These are phyloP conservation scores for Backusella australiensis DNA, from an alignment of 192 early-diverging fungal species.

Conservation along the genomic window DNA sequence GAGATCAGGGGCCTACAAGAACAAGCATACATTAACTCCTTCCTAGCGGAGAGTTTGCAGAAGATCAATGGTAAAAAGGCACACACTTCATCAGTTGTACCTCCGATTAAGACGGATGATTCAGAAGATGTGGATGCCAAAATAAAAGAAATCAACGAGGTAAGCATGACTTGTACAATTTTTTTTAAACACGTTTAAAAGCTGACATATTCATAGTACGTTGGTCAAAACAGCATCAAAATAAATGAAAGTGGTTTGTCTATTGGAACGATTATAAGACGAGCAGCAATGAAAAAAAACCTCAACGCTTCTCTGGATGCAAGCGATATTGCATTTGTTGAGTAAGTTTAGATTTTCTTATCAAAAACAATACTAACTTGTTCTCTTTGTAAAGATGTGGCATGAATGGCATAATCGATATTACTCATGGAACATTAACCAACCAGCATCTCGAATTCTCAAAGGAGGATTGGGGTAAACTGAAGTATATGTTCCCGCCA, in stretches of 20 bases:
- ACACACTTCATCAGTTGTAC: too few species aligned
- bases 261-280: not conserved
- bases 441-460: not conserved
- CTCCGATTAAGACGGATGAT: too few species aligned
- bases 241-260: not conserved
- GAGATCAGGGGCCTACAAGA: too few species aligned
- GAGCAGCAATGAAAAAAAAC: not conserved
- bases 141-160: not conserved
- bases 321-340: not conserved
- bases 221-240: not conserved
- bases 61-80: too few species aligned
- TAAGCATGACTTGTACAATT: not conserved
- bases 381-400: too few species aligned
- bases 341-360: not conserved
- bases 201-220: not conserved
- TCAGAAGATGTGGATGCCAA: not conserved
- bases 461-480: not conserved
- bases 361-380: too few species aligned
- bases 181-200: not conserved
- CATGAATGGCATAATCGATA: too few species aligned
- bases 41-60: too few species aligned
- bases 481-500: not conserved
- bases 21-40: too few species aligned
- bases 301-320: not conserved
- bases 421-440: rapidly evolving